Percentiles rank a stretch among this genome's conserved stretches.
These are phyloP conservation scores for Apiospora sp. DNA, from an alignment of 2,329 filamentous ascomycete species.

Conservation along the genomic window DNA sequence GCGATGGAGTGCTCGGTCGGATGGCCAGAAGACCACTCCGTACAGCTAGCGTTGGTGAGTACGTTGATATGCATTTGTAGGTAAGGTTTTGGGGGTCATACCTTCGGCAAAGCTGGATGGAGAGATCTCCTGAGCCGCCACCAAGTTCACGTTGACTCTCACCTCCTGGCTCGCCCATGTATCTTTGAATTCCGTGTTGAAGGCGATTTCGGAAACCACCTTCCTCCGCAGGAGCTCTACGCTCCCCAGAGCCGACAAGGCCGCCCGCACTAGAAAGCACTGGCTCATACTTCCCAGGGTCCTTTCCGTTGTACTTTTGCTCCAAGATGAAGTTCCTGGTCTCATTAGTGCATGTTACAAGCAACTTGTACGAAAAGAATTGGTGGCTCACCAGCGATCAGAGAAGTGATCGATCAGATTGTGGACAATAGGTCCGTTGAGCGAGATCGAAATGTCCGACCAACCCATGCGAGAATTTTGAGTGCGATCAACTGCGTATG, in stretches of 20 bases:
- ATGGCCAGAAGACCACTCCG: constrained; percentile 61
- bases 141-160: constrained; percentile 26
- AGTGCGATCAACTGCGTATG: constrained; percentile 72
- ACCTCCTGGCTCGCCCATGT: constrained; percentile 46
- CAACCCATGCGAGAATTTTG: constrained; percentile 89
- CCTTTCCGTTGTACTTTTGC: constrained; percentile 73
- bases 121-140: not conserved
- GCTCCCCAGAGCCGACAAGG: constrained; percentile 33
- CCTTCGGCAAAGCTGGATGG: constrained; percentile 62
- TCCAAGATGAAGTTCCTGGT: constrained; percentile 82
- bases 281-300: constrained; percentile 58
- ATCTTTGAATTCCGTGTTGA: constrained; percentile 47
- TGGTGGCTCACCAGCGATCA: constrained; percentile 71
- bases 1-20: constrained; percentile 78
- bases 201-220: constrained; percentile 45
- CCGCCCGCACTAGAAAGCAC: constrained; percentile 33
- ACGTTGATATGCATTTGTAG: not conserved
- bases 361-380: not conserved
- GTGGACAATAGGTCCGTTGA: constrained; percentile 77
- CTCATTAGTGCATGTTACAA: constrained; percentile 27
- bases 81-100: constrained; percentile 2
- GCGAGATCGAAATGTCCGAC: constrained; percentile 83
- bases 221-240: not conserved
- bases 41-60: constrained; percentile 46
- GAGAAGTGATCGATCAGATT: constrained; percentile 81